These are phyloP conservation scores for Metarhizium rileyi DNA, from an alignment of 2,329 filamentous ascomycete species.

Conservation along the genomic window DNA sequence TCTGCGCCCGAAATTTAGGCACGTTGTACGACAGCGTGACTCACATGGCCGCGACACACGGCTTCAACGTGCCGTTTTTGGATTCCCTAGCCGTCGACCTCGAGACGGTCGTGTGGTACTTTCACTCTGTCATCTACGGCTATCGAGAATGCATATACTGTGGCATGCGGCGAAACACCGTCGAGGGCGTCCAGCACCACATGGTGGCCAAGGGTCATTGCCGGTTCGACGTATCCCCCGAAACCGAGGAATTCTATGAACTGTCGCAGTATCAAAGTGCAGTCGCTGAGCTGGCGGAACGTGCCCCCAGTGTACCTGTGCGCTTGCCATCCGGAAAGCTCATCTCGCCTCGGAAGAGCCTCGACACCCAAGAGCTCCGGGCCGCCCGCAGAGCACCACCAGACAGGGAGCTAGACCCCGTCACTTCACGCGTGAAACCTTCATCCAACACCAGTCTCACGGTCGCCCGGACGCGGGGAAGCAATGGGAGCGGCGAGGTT, in stretches of 20 bases:
- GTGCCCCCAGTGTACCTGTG: background rate
- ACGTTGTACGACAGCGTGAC: conserved; percentile 27
- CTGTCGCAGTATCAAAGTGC: conserved; percentile 8
- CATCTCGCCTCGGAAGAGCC: conserved; percentile 16
- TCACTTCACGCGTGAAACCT: background rate
- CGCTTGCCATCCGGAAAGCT: conserved; percentile 27
- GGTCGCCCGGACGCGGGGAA: conserved; percentile 1
- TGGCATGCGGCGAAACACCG: conserved; percentile 30
- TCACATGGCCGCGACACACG: conserved; percentile 42
- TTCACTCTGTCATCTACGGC: conserved; percentile 36
- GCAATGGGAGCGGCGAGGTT: conserved; percentile 3
- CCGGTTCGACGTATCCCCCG: conserved; percentile 28
- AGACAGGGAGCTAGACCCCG: background rate
- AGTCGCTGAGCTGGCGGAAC: background rate
- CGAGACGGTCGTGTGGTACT: conserved; percentile 35
- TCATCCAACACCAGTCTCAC: conserved; percentile 1
- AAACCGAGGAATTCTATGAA: conserved; percentile 34
- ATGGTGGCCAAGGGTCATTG: conserved; percentile 42
- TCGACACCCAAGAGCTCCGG: conserved; percentile 6
- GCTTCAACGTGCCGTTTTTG: conserved; percentile 32
- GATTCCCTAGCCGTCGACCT: conserved; percentile 33
- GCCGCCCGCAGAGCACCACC: conserved; percentile 2
- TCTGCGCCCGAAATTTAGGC: conserved; percentile 24
- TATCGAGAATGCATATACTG: conserved; percentile 45
- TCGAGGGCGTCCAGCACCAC: conserved; percentile 38